These are phyloP conservation scores for Zopfia rhizophila DNA, from an alignment of 2,329 filamentous ascomycete genomes.

Conservation along the genomic window DNA sequence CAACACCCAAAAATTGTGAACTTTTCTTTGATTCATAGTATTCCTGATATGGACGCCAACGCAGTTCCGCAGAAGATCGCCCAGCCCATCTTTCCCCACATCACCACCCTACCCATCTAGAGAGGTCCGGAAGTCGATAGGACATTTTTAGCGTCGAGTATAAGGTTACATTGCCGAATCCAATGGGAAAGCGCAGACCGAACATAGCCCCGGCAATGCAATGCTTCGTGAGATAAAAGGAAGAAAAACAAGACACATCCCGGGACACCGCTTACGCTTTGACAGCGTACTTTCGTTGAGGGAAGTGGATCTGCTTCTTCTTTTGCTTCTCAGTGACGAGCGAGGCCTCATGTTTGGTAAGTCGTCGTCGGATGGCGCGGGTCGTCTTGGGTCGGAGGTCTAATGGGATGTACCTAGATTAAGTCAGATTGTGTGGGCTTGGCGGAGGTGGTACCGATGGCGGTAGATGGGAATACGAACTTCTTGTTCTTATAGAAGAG, in stretches of 20 bases:
- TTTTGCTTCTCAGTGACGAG: conserved; percentile 91
- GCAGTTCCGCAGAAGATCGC: conserved; percentile 52
- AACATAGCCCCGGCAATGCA: conserved; percentile 53
- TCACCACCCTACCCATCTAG: conserved; percentile 39
- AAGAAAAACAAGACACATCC: conserved; percentile 48
- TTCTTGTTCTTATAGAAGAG: conserved; percentile 99
- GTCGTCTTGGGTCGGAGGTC: conserved; percentile 99
- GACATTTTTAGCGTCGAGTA: conserved; percentile 44
- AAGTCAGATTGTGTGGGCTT: conserved; percentile 32
- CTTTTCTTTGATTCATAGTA: conserved; percentile 54
- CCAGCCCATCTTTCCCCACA: conserved; percentile 43
- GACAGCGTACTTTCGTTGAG: conserved; percentile 97
- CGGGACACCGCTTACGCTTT: conserved; percentile 72
- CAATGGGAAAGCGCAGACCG: conserved; percentile 46
- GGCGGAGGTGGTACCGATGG: conserved; percentile 11
- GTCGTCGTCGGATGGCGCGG: conserved; percentile 93
- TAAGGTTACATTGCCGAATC: conserved; percentile 49
- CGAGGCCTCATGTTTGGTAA: conserved; percentile 90
- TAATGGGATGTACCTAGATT: conserved; percentile 79
- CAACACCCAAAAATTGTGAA: conserved; percentile 45
- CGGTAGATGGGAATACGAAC: conserved; percentile 56
- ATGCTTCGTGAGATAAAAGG: conserved; percentile 52
- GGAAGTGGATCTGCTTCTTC: conserved; percentile 97
- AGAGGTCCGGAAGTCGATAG: conserved; percentile 8
- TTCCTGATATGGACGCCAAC: conserved; percentile 54